These are phyloP conservation scores for Cytospora leucostoma DNA, from an alignment of 2,329 filamentous ascomycete genomes.

Conservation along the genomic window DNA sequence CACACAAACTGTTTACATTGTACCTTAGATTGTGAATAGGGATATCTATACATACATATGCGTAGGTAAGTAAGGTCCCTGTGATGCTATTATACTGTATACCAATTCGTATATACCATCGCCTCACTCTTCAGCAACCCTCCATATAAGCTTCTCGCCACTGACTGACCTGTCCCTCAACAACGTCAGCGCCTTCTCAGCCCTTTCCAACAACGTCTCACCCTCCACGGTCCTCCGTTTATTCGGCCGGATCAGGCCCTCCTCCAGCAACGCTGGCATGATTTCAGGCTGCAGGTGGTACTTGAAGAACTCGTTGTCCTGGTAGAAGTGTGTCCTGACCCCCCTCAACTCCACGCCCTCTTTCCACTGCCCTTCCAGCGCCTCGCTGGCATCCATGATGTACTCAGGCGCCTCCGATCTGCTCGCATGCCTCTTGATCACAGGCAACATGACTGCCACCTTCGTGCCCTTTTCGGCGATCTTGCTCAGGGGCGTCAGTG, in stretches of 20 bases:
- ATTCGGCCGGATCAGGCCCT: constrained; percentile 44
- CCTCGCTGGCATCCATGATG: constrained; percentile 51
- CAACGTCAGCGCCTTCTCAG: constrained; percentile 32
- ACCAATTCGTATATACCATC: too few species aligned
- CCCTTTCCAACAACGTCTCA: constrained; percentile 43
- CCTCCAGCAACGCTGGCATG: constrained; percentile 49
- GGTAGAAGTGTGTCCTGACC: constrained; percentile 58
- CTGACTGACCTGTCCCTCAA: constrained; percentile 32
- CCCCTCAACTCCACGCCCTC: constrained; percentile 54
- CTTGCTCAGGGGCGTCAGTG: constrained; percentile 50
- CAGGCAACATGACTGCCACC: constrained; percentile 61
- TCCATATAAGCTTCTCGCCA: constrained; percentile 37
- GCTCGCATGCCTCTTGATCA: constrained; percentile 56
- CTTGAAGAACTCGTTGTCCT: constrained; percentile 57
- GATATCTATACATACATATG: background rate
- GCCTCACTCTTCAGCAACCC: constrained; percentile 31
- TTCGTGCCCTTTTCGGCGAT: constrained; percentile 51
- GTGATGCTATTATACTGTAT: background rate
- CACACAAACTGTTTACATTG: too few species aligned
- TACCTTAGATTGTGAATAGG: background rate
- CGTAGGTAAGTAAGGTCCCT: background rate
- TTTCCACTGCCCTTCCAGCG: constrained; percentile 47
- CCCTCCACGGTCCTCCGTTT: constrained; percentile 46
- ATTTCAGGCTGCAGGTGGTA: constrained; percentile 57
- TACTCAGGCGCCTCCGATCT: constrained; percentile 52